phyloP scores from a whole-genome alignment of 2,329 filamentous ascomycete genomes.

The Fusarium nelsonii region DNA sequence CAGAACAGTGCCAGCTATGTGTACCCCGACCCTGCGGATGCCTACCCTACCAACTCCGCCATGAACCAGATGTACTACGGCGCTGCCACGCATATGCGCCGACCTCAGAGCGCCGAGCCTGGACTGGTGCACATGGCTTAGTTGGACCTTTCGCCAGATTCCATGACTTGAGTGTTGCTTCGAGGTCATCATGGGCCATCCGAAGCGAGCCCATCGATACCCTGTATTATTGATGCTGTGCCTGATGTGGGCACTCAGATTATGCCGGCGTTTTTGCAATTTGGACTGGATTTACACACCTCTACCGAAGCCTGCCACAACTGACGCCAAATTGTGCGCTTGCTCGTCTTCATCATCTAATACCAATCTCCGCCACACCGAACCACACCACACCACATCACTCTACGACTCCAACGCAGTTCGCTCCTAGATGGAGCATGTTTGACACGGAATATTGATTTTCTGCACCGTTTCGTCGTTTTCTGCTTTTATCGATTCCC shows the following conservation, averaged over 20 bases:
- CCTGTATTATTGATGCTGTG: constrained; percentile 41
- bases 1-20: constrained; percentile 76
- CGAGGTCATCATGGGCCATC: constrained; percentile 14
- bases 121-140: constrained; percentile 59
- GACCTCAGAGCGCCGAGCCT: constrained; percentile 81
- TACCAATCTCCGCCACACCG: constrained; percentile 21
- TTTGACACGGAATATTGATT: constrained; percentile 35
- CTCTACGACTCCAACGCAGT: constrained; percentile 21
- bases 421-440: constrained; percentile 48
- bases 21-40: constrained; percentile 83
- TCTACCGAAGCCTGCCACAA: constrained; percentile 32
- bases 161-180: constrained; percentile 22
- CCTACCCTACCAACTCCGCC: constrained; percentile 69
- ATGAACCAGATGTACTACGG: constrained; percentile 80
- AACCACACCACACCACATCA: constrained; percentile 6
- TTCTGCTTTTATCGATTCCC: constrained; percentile 44
- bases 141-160: constrained; percentile 37
- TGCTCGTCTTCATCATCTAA: constrained; percentile 41
- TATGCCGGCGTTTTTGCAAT: constrained; percentile 37
- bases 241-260: constrained; percentile 25
- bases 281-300: constrained; percentile 38
- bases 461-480: constrained; percentile 26
- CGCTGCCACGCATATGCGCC: constrained; percentile 72
- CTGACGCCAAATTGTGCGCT: constrained; percentile 38
- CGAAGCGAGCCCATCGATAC: constrained; percentile 41